These are phyloP conservation scores for Babesia sp. DNA, from an alignment of 169 alveolate genomes.

Conservation along the genomic window DNA sequence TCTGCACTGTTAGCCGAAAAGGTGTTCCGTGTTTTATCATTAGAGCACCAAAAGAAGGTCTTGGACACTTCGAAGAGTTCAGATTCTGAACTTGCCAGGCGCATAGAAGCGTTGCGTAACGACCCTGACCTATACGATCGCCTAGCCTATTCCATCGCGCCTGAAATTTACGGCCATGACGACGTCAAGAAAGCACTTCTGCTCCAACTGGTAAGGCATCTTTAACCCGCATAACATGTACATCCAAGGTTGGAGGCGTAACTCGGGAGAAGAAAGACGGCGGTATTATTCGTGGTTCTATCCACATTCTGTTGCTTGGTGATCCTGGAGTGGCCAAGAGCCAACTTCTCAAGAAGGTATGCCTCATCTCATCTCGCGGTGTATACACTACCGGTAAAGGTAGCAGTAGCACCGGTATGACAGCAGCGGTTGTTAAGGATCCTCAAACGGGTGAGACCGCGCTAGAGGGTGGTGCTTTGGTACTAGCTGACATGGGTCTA, in stretches of 20 bases:
- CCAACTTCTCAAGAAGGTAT: slow-evolving; percentile 90
- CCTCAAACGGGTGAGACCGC: slow-evolving; percentile 88
- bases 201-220: slow-evolving; percentile 77
- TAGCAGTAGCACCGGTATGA: slow-evolving; percentile 95
- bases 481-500: slow-evolving; percentile 95
- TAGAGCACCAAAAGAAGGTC: slow-evolving; percentile 83
- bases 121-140: slow-evolving; percentile 85
- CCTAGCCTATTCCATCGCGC: slow-evolving; percentile 94
- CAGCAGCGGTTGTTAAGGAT: slow-evolving; percentile 98
- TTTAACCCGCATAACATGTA: neutral
- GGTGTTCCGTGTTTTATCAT: slow-evolving; percentile 80
- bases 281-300: slow-evolving; percentile 97
- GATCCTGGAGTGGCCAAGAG: slow-evolving; percentile 99
- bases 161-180: slow-evolving; percentile 94
- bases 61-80: slow-evolving; percentile 67
- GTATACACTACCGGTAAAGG: slow-evolving; percentile 96
- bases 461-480: slow-evolving; percentile 98
- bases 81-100: slow-evolving; percentile 64
- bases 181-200: slow-evolving; percentile 96
- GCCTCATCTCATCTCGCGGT: slow-evolving; percentile 88
- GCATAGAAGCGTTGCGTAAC: slow-evolving; percentile 70
- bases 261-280: slow-evolving; percentile 91
- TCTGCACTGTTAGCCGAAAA: slow-evolving; percentile 79
- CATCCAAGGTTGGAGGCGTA: slow-evolving; percentile 87
- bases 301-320: slow-evolving; percentile 93